Percentiles rank a stretch among this genome's conserved stretches.
Conservation (phyloP, 257 asterid genomes). For the Forsythia suspensa region DNA sequence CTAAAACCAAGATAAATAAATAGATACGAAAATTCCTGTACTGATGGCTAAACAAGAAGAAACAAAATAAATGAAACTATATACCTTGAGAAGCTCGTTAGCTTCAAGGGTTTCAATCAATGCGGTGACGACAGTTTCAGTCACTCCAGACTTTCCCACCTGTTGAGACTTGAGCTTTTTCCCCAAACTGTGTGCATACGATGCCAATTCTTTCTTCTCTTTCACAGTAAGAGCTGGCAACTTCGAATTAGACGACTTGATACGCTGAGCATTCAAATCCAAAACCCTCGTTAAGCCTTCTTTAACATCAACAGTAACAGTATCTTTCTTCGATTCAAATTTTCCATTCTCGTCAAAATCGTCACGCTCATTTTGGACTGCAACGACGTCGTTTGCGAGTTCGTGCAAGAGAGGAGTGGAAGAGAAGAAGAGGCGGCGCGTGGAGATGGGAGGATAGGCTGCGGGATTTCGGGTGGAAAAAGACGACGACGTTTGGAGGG, state of each 20-base stretch:
- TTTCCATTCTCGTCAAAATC: not conserved
- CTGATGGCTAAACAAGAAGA: not conserved
- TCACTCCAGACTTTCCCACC: slow-evolving; percentile 87
- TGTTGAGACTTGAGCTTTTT: slow-evolving; percentile 86
- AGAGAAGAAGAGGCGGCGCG: slow-evolving; percentile 16
- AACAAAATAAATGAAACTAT: no score
- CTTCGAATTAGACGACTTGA: slow-evolving; percentile 16
- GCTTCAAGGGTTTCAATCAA: slow-evolving; percentile 85
- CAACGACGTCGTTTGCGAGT: slow-evolving; percentile 23
- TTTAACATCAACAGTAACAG: slow-evolving; percentile 7
- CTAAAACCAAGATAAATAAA: no score
- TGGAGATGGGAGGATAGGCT: slow-evolving; percentile 19
- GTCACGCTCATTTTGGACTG: slow-evolving; percentile 15
- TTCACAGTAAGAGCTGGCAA: slow-evolving; percentile 61
- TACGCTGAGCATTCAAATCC: slow-evolving; percentile 19
- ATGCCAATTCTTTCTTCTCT: slow-evolving; percentile 82
- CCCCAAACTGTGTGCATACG: slow-evolving; percentile 89
- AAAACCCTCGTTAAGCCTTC: slow-evolving; percentile 28
- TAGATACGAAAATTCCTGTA: no score
- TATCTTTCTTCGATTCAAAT: slow-evolving; percentile 25
- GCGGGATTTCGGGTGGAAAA: not conserved
- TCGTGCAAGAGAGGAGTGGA: slow-evolving; percentile 28
- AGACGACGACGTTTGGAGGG: slow-evolving; percentile 32
- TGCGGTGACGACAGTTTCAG: slow-evolving; percentile 69
- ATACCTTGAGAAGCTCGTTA: slow-evolving; percentile 92